Percentiles rank a stretch among this genome's conserved stretches.
These are phyloP conservation scores for Pythium pyrilobum DNA, from an alignment of 352 stramenopile species.

Conservation along the genomic window DNA sequence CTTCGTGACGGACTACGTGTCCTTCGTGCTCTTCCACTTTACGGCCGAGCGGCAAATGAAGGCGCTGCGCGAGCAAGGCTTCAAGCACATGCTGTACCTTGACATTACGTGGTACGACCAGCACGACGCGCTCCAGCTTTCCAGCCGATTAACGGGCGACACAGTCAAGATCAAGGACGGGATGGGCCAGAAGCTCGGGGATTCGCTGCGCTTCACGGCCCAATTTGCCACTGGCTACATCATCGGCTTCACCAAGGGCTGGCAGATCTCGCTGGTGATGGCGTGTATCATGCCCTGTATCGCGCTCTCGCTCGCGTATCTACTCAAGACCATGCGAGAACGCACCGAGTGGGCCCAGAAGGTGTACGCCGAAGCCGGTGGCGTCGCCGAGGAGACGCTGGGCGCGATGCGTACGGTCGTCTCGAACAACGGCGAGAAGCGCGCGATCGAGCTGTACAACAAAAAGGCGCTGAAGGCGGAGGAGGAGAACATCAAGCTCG, in stretches of 20 bases:
- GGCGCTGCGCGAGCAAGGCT: conserved; percentile 9
- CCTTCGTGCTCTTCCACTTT: conserved; percentile 22
- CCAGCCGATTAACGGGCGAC: conserved; percentile 15
- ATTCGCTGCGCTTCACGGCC: conserved; percentile 21
- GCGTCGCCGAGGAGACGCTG: conserved; percentile 34
- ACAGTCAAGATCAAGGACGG: conserved; percentile 30
- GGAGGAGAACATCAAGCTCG: conserved; percentile 24
- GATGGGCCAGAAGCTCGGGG: conserved; percentile 35
- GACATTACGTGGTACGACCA: conserved; percentile 24
- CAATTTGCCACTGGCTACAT: conserved; percentile 28
- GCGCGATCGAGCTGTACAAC: conserved; percentile 24
- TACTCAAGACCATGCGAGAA: conserved; percentile 25
- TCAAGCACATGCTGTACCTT: conserved; percentile 17
- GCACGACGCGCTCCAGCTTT: conserved; percentile 18
- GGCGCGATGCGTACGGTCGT: conserved; percentile 29
- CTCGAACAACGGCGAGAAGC: conserved; percentile 26
- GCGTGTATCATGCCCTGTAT: conserved; percentile 29
- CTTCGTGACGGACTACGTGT: conserved; percentile 28
- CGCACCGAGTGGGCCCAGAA: conserved; percentile 19
- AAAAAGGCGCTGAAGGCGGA: conserved; percentile 23
- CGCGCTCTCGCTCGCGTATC: conserved; percentile 19
- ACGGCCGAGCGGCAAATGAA: conserved; percentile 27
- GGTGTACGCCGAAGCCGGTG: conserved; percentile 28
- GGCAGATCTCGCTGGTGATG: conserved; percentile 36
- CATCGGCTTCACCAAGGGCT: conserved; percentile 31